Base-by-base conservation (phyloP, 1,139 yeast species). In the Yamadazyma trypodendri region DNA sequence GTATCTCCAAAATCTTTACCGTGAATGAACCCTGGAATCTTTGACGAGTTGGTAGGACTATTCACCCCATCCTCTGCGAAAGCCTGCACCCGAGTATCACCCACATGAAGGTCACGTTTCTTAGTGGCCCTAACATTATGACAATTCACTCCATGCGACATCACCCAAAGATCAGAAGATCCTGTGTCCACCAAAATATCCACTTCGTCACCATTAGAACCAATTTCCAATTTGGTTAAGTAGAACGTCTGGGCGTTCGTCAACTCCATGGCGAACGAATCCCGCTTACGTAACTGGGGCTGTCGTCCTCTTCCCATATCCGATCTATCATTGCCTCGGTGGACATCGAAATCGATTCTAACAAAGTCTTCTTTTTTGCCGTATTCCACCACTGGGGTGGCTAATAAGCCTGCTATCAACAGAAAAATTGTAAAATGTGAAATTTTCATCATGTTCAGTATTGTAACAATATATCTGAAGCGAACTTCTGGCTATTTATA, bases 231-330 rank as follows among this genome's bases (percentile, higher is more conserved):
- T 9, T 56, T 58, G 1, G 76, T 74, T 45, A 73, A 58, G 52
- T 79, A 80, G 49, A 74, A 79, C 3, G 75, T 69, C 14, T 56
- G 55, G 42, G 65, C 59, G 51, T 79, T 79, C 13, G 53, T 46
- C 21, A 80, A 44, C 3, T 54, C 64, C 60, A 76, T 61, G 12
- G 55, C 55, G 6, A 68, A 59, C 15, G 29, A 31, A 20, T 36
- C 40, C 42, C 79, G 56, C 44, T 66, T 71, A 12, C 55, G 51
- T 17, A 68, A 41, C 12, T 40, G 41, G 3, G 51, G 45, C 24
- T 31, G 32, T 12, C 42, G 40, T 16, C 43, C 48, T 2, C 46
- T 46, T 2, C 47, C 46, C 45, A 55, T 46, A 39, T 57, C 56
- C 9, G 37, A 24, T 24, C 37, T 42, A 16, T 44, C 43, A 37